Percentiles rank a stretch among this genome's conserved stretches.
These are phyloP conservation scores for Shiraia sp. DNA, from an alignment of 2,329 filamentous ascomycete species.

Conservation along the genomic window DNA sequence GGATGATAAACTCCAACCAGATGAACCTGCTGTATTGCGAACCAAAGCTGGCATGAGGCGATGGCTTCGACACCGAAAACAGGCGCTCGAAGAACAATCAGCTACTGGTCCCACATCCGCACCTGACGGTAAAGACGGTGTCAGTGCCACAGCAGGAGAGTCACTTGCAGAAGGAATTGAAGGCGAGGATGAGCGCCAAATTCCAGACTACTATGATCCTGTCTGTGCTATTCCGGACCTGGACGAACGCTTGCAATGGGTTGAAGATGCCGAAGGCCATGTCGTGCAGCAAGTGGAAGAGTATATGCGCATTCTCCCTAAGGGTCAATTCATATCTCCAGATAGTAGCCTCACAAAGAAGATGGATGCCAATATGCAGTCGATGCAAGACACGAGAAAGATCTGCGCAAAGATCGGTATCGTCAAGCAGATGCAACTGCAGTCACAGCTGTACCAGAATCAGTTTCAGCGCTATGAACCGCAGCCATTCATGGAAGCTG, in stretches of 20 bases:
- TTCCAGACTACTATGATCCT: slow-evolving; percentile 94
- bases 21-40: slow-evolving; percentile 84
- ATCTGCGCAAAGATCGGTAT: slow-evolving; percentile 95
- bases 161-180: slow-evolving; percentile 95
- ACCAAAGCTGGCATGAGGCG: slow-evolving; percentile 87
- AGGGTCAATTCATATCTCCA: slow-evolving; percentile 75
- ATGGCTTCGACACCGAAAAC: slow-evolving; percentile 78
- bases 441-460: slow-evolving; percentile 97
- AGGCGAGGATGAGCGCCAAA: slow-evolving; percentile 72
- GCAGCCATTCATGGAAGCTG: slow-evolving; percentile 82
- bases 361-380: slow-evolving; percentile 87
- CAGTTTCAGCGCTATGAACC: slow-evolving; percentile 97
- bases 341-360: slow-evolving; percentile 74
- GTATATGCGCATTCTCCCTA: slow-evolving; percentile 75
- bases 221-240: slow-evolving; percentile 86
- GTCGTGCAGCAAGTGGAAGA: slow-evolving; percentile 88
- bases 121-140: slow-evolving; percentile 51
- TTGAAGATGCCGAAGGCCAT: slow-evolving; percentile 85
- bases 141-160: slow-evolving; percentile 62
- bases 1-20: slow-evolving; percentile 78
- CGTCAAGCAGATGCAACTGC: slow-evolving; percentile 99
- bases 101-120: slow-evolving; percentile 55
- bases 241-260: slow-evolving; percentile 76
- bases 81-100: slow-evolving; percentile 53
- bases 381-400: slow-evolving; percentile 96